These are phyloP conservation scores for Hura crepitans DNA, from an alignment of 441 rosid species.

Conservation along the genomic window DNA sequence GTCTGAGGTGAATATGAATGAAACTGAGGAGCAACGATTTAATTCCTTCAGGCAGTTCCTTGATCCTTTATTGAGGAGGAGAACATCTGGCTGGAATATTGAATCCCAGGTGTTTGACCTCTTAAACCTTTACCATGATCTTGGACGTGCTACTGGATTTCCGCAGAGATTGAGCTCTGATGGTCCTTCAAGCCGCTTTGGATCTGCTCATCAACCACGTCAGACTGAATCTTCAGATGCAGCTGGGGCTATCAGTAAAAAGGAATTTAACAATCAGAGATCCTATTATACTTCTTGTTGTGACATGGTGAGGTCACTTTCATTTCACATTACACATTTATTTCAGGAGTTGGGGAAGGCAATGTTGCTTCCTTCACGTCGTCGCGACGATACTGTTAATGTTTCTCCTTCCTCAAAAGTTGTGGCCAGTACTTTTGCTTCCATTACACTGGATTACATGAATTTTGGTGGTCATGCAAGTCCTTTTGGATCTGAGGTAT, in stretches of 20 bases:
- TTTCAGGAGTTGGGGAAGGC: conserved; percentile 97
- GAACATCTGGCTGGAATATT: conserved; percentile 81
- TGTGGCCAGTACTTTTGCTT: conserved; percentile 80
- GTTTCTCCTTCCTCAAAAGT: conserved; percentile 84
- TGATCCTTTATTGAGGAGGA: conserved; percentile 89
- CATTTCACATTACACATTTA: conserved; percentile 84
- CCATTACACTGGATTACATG: conserved; percentile 73
- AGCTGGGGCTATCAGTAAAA: conserved; percentile 41
- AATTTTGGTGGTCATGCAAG: conserved; percentile 67
- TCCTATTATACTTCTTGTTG: conserved; percentile 85
- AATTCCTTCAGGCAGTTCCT: conserved; percentile 91
- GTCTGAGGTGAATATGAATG: conserved; percentile 44
- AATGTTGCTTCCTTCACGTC: conserved; percentile 91
- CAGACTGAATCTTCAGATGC: conserved; percentile 53
- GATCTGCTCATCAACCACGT: conserved; percentile 32
- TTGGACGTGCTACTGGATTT: conserved; percentile 78
- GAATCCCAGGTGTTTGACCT: conserved; percentile 97
- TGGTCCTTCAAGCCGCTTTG: conserved; percentile 43
- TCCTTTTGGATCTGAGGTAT: conserved; percentile 53
- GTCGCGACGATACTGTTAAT: conserved; percentile 87
- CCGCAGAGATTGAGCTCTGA: conserved; percentile 61
- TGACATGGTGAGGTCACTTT: conserved; percentile 86
- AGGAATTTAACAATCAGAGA: conserved; percentile 68
- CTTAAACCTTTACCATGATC: conserved; percentile 84
- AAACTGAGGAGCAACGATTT: conserved; percentile 73